Evolutionary conservation across 192 early-diverging fungal genomes (phyloP).

Genomic region (Linnemannia zychae): DNA sequence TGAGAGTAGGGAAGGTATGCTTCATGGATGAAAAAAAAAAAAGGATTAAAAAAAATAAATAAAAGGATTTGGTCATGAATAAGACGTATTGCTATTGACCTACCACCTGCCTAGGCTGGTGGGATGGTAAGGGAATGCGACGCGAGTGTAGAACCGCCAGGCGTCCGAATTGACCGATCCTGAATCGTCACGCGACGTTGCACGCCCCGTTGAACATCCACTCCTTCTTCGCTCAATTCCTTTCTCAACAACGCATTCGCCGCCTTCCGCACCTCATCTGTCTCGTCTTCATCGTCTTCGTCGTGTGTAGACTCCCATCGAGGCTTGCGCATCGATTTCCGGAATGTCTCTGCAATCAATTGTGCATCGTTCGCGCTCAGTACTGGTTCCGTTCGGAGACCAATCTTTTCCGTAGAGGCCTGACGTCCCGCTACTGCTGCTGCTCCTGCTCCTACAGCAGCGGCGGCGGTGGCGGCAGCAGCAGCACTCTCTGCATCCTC

Average conservation of each 20-base stretch:
- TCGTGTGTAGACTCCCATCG: conserved; percentile 29
- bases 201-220: conserved; percentile 46
- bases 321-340: conserved; percentile 51
- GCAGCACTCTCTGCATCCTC: neutral
- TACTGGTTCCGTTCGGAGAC: conserved; percentile 10
- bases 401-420: neutral
- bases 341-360: conserved; percentile 51
- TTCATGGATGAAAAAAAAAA: neutral
- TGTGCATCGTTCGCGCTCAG: conserved; percentile 34
- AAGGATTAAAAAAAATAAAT: neutral
- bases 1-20: neutral
- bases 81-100: too few species aligned
- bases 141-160: conserved; percentile 6
- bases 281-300: conserved; percentile 25
- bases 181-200: conserved; percentile 51
- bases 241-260: conserved; percentile 37
- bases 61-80: neutral
- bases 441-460: neutral
- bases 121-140: neutral
- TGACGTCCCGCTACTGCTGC: neutral
- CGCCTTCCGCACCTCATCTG: conserved; percentile 24
- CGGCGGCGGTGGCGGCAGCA: neutral
- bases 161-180: conserved; percentile 12
- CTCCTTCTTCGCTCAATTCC: conserved; percentile 48
- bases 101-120: neutral